phyloP scores from a whole-genome alignment of 169 alveolate species.

The Plasmodium vinckei region DNA sequence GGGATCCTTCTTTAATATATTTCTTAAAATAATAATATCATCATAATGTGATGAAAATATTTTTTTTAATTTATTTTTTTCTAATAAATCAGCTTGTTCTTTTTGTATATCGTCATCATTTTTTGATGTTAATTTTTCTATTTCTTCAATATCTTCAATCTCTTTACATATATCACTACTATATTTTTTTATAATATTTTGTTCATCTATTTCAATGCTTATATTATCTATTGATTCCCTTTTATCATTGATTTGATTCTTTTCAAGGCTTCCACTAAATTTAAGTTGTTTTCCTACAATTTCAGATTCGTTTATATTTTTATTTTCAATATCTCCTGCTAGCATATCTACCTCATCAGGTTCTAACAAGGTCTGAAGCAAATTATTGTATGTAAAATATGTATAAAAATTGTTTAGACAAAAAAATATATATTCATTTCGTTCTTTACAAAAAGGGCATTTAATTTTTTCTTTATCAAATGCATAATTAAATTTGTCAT shows the following conservation, averaged over 20 bases:
- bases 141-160: neutral
- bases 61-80: slow-evolving; percentile 42
- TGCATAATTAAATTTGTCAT: slow-evolving; percentile 49
- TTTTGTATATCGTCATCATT: neutral
- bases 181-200: neutral
- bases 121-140: neutral
- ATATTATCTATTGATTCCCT: neutral
- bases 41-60: slow-evolving; percentile 35
- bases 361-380: slow-evolving; percentile 45
- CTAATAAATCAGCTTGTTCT: neutral
- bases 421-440: slow-evolving; percentile 69
- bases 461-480: slow-evolving; percentile 54
- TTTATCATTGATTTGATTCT: neutral
- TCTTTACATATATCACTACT: neutral
- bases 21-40: slow-evolving; percentile 49
- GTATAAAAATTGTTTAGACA: slow-evolving; percentile 76
- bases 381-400: slow-evolving; percentile 69
- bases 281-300: neutral
- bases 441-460: slow-evolving; percentile 77
- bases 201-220: neutral
- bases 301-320: neutral
- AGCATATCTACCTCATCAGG: neutral
- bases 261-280: neutral
- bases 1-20: slow-evolving; percentile 26
- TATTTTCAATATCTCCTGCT: neutral